phyloP scores from a whole-genome alignment of 192 early-diverging fungal genomes.

The Backusella morwellensis region DNA sequence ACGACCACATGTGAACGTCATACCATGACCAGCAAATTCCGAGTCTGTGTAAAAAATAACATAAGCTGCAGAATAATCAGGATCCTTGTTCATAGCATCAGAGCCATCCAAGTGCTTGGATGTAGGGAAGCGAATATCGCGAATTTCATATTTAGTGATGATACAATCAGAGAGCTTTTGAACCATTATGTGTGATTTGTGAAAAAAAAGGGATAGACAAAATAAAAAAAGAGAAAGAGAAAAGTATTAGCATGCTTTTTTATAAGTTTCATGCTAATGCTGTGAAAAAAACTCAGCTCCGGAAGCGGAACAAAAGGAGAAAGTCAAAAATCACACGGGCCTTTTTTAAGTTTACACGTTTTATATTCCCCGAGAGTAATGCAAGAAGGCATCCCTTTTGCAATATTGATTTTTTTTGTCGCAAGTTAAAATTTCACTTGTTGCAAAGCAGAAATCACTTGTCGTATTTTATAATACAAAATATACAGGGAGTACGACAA shows the following conservation, averaged over 20 bases:
- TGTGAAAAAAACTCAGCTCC: background rate
- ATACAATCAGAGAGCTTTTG: constrained; percentile 13
- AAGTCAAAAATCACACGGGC: background rate
- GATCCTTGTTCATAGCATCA: constrained; percentile 44
- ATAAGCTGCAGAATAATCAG: constrained; percentile 43
- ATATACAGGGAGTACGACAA: too few species aligned
- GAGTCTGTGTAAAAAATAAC: constrained; percentile 36
- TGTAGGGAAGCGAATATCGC: constrained; percentile 41
- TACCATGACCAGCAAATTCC: constrained; percentile 29
- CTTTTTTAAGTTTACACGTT: background rate
- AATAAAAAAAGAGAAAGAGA: background rate
- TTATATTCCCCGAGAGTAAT: background rate
- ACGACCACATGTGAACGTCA: constrained; percentile 40
- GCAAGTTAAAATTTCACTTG: too few species aligned
- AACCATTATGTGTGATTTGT: background rate
- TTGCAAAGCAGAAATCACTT: too few species aligned
- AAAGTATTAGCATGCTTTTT: background rate
- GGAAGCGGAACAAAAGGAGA: constrained; percentile 1
- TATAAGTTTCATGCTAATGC: background rate
- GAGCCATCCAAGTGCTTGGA: constrained; percentile 39
- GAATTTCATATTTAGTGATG: constrained; percentile 37
- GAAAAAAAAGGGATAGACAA: background rate
- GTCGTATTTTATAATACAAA: too few species aligned
- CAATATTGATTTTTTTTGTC: too few species aligned
- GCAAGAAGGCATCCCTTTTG: background rate